Conservation (phyloP, 179 eudicot species). For the Spergularia azorica region DNA sequence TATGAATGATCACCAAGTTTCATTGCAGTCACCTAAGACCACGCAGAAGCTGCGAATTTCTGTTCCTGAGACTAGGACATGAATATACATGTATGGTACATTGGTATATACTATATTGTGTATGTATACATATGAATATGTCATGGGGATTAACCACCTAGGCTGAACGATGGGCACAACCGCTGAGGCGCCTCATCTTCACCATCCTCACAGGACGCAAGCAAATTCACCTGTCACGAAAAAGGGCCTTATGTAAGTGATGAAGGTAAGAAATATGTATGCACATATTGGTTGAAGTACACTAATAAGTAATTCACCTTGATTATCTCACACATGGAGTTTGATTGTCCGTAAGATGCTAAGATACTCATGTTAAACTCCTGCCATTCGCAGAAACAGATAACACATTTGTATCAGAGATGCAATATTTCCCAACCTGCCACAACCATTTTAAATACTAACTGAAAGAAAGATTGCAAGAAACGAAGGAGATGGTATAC, state of each 20-base stretch:
- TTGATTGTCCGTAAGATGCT: conserved; percentile 81
- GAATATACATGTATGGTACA: background rate
- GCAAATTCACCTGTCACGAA: conserved; percentile 61
- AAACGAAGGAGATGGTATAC: conserved; percentile 37
- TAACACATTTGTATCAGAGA: conserved; percentile 7
- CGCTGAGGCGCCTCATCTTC: conserved; percentile 41
- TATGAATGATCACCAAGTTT: background rate
- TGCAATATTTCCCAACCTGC: background rate
- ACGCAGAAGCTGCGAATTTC: background rate
- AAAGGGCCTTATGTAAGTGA: conserved; percentile 10
- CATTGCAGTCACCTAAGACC: background rate
- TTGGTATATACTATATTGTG: background rate
- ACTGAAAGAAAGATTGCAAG: too few relatives aligned
- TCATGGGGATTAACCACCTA: conserved; percentile 52
- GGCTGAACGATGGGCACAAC: conserved; percentile 37
- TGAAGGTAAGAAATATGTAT: background rate
- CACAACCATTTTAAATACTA: background rate
- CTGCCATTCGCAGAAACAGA: conserved; percentile 37
- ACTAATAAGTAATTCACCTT: conserved; percentile 46
- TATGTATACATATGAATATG: background rate
- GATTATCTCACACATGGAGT: conserved; percentile 81
- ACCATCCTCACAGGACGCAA: conserved; percentile 46
- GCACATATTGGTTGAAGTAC: conserved; percentile 1
- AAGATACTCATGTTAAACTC: conserved; percentile 83
- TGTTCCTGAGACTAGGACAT: background rate